Base-by-base conservation (phyloP, 2,329 filamentous ascomycete genomes). In the Fusarium nygamai region DNA sequence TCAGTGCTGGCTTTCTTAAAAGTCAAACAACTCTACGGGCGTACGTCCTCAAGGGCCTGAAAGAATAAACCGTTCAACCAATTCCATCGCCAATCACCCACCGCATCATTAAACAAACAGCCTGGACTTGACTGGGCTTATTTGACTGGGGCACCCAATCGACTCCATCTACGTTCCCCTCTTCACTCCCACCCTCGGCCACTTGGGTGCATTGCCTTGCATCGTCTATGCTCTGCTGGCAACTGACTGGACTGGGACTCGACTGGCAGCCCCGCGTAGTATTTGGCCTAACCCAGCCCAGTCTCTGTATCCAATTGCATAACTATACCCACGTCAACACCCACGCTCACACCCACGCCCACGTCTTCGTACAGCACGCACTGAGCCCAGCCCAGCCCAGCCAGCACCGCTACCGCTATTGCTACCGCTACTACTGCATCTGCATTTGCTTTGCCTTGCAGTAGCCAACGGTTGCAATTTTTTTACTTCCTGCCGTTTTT, bases 121-220 rank as follows among this genome's bases (percentile, higher is more conserved):
- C 61, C 67, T 67, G 65, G 46, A 31, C 46, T 61, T 38, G 47
- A 41, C 62, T 65, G 46, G 61, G 56, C 31, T 61, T 33, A 29
- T 56, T 56, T 43, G 61, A 64, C 71, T 63, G 69, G 71, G 57
- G 72, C 64, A 64, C 69, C 76, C 66, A 66, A 69, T 69, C 69
- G 72, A 73, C 67, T 65, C 68, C 68, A 71, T 71, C 61, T 66
- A 54, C 69, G 59, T 67, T 68, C 64, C 64, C 69, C 68, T 67
- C 64, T 68, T 68, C 58, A 58, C 69, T 69, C 71, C 70, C 74
- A 69, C 69, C 67, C 69, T 76, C 73, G 61, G 53, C 74, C 74
- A 76, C 75, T 77, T 80, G 75, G 76, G 76, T 73, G 78, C 78
- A 79, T 79, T 79, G 76, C 77, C 78, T 79, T 79, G 78, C 78